These are phyloP conservation scores for Sarcodon aspratus DNA, from an alignment of 768 basidiomycete genomes.

Conservation along the genomic window DNA sequence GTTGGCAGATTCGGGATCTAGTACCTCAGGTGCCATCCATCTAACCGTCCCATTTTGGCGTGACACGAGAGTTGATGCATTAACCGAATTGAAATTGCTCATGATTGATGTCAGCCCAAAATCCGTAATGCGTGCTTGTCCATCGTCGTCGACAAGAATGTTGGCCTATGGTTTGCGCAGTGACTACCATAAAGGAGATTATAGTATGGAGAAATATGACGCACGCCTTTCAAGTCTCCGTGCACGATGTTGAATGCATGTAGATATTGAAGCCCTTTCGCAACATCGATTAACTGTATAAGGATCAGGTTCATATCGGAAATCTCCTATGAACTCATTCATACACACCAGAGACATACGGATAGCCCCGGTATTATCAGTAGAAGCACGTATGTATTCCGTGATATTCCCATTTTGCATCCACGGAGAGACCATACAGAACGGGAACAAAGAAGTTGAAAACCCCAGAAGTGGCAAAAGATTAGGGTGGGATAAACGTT, in stretches of 20 bases:
- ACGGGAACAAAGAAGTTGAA: not conserved
- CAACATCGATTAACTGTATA: slow-evolving; percentile 1
- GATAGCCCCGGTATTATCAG: not conserved
- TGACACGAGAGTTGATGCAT: not conserved
- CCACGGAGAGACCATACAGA: not conserved
- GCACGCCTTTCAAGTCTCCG: slow-evolving; percentile 4
- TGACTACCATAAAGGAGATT: not conserved
- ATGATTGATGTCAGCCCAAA: slow-evolving; percentile 5
- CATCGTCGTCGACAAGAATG: slow-evolving; percentile 4
- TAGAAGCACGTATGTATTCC: not conserved
- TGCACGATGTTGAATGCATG: slow-evolving; percentile 3
- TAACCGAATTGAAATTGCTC: not conserved
- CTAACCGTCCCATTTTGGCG: not conserved
- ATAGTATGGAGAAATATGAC: not conserved
- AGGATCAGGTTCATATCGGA: not conserved
- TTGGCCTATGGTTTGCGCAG: slow-evolving; percentile 1
- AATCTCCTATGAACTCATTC: not conserved
- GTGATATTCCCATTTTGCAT: not conserved
- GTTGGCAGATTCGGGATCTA: not conserved
- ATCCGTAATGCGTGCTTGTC: slow-evolving; percentile 4
- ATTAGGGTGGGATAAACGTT: slow-evolving; percentile 1
- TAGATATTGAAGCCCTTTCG: slow-evolving; percentile 1
- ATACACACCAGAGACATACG: not conserved
- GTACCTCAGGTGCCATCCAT: slow-evolving; percentile 4
- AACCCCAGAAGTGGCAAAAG: slow-evolving; percentile 2